These are phyloP conservation scores for Crucibulum laeve DNA, from an alignment of 768 basidiomycete species.

Conservation along the genomic window DNA sequence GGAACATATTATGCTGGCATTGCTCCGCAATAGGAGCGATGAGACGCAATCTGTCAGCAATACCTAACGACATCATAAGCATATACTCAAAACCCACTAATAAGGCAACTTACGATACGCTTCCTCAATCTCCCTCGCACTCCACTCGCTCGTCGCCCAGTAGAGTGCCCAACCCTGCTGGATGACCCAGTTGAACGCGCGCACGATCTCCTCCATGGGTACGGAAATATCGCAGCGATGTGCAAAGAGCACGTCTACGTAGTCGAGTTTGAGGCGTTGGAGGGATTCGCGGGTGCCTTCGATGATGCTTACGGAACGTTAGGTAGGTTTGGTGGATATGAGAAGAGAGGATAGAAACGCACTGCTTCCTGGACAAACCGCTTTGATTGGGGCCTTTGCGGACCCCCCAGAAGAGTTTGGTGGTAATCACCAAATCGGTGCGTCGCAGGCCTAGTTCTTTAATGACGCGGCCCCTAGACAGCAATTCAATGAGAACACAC, in stretches of 20 bases:
- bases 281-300: slow-evolving; percentile 65
- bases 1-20: slow-evolving; percentile 70
- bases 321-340: not conserved
- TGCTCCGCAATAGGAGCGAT: slow-evolving; percentile 73
- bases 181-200: slow-evolving; percentile 73
- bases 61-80: slow-evolving; percentile 29
- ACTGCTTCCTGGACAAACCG: slow-evolving; percentile 55
- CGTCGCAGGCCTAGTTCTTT: slow-evolving; percentile 66
- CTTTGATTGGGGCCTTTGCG: slow-evolving; percentile 50
- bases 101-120: slow-evolving; percentile 40
- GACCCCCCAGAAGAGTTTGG: slow-evolving; percentile 73
- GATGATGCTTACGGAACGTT: slow-evolving; percentile 44
- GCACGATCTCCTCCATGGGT: slow-evolving; percentile 70
- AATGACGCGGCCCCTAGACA: slow-evolving; percentile 57
- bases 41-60: slow-evolving; percentile 64
- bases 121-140: slow-evolving; percentile 55
- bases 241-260: slow-evolving; percentile 65
- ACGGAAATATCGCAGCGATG: slow-evolving; percentile 59
- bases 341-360: slow-evolving; percentile 10
- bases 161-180: slow-evolving; percentile 61
- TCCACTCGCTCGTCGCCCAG: slow-evolving; percentile 73
- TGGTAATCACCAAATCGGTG: slow-evolving; percentile 64
- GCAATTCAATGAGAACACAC: not conserved
- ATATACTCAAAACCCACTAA: not conserved
- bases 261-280: slow-evolving; percentile 62